Base-by-base conservation (phyloP, 2,329 filamentous ascomycete species). In the Penicillium brevicompactum region DNA sequence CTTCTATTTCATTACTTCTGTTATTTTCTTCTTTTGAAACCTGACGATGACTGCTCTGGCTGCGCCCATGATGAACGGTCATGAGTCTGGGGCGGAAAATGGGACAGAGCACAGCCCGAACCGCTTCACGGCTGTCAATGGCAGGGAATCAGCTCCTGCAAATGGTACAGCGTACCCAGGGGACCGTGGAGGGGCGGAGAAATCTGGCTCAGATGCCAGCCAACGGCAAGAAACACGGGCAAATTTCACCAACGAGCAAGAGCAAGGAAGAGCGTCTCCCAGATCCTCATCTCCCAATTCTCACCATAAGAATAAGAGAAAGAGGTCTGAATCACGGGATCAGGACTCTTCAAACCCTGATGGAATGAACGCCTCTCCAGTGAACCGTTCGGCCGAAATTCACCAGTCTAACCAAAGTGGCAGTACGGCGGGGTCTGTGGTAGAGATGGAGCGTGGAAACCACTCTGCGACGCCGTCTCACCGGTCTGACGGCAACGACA, bases 301-400 rank as follows among this genome's bases (percentile, higher is more conserved):
- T 44, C 60, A 61, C 54, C 63, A 62, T 60, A 88, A 87, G 73
- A 84, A 86, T 66, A 82, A 82, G 62, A 73, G 81, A 55, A 93
- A 91, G 73, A 84, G 89, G 57, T 91, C 89, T 6, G 76, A 80
- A 44, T 90, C 88, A 5, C 71, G 78, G 37, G 87, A 87, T 53
- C 72, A 62, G 67, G 58, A 55, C 62, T 58, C 60, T 71, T 67
- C 50, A 64, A 69, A 59, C 68, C 63, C 57, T 54, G 70, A 73
- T 55, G 73, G 63, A 48, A 68, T 74, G 51, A 72, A 65, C 32
- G 57, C 63, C 49, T 76, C 64, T 67, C 76, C 75, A 59, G 72
- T 64, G 58, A 70, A 67, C 60, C 70, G 58, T 56, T 70, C 66
- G 55, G 76, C 75, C 41, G 77, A 74, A 10, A 49, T 60, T 37